Percentiles rank a stretch among this genome's conserved stretches.
Conservation (phyloP, 2,329 filamentous ascomycete genomes). For the Coniella vitis region DNA sequence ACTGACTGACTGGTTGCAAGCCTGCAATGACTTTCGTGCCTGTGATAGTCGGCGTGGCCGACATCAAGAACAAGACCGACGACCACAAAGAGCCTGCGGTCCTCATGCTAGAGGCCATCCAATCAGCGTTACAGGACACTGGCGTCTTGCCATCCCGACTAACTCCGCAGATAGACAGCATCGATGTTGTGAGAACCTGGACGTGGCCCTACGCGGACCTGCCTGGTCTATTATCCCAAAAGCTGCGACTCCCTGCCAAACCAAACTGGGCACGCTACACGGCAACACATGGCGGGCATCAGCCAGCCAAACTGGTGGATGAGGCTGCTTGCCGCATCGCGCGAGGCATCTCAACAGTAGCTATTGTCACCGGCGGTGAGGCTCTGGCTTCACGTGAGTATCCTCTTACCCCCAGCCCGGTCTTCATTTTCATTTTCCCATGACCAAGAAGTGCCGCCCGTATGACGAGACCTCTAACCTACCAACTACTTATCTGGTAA, state of each 20-base stretch:
- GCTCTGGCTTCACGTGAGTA: conserved; percentile 51
- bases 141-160: conserved; percentile 28
- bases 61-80: conserved; percentile 52
- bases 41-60: conserved; percentile 56
- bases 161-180: conserved; percentile 44
- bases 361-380: conserved; percentile 57
- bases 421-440: too few species aligned
- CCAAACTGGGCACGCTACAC: conserved; percentile 43
- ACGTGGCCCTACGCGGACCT: conserved; percentile 59
- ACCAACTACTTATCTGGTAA: background rate
- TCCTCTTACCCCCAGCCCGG: too few species aligned
- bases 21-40: conserved; percentile 27
- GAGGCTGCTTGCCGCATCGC: conserved; percentile 53
- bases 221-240: conserved; percentile 43
- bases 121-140: conserved; percentile 44
- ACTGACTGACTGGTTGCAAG: too few species aligned
- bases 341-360: conserved; percentile 45
- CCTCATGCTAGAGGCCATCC: conserved; percentile 51
- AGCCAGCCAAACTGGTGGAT: conserved; percentile 56
- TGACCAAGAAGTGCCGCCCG: too few species aligned
- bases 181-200: conserved; percentile 56
- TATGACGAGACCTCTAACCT: too few species aligned
- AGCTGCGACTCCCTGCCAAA: conserved; percentile 34
- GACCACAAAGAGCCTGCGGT: conserved; percentile 53
- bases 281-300: conserved; percentile 53